Evolutionary conservation across 306 rosid species (phyloP), one percentile per base, ranked within the genome.

Genomic region (Rubus parviflorus): DNA sequence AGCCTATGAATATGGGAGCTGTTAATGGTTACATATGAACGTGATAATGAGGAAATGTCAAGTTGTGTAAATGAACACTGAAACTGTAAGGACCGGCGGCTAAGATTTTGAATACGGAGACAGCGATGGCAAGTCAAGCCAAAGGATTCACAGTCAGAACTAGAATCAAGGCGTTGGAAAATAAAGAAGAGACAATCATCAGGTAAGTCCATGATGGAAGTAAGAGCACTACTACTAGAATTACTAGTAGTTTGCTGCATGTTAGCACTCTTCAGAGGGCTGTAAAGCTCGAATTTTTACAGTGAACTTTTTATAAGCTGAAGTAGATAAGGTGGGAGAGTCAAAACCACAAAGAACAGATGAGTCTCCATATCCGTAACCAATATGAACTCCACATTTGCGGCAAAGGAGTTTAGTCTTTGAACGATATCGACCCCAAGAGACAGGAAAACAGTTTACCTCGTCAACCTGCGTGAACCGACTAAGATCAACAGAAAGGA

Each of bases 401-500:
- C 86, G 87, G 76, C 89, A 89, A 60, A 86, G 89, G 72, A 89
- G 82, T 73, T 85, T 85, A 53, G 91, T 85, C 83, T 86, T 88
- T 51, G 85, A 79, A 78, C 76, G 82, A 56, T 63, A 45, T 47
- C 77, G 78, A 79, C 86, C 82, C 89, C 88, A 83, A 11, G 72
- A 64, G 73, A 85, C 53, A 5, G 89, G 89, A 65, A 91, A 82
- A 81, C 91, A 90, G 70, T 62, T 83, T 58, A 84, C 78, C 78
- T 86, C 86, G 52, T 89, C 93, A 86, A 91, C 87, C 82, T 89
- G 90, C 0, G 90, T 91, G 80, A 83, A 89, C 70, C 90, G 86
- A 66, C 93, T 87, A 23, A 89, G 90, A 83, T 89, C 88, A 83
- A 87, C 81, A 7, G 87, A 81, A 14, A 85, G 52, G 72, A 87